Evolutionary conservation across 202 grass and related monocot species (phyloP).

Genomic region (Alloteropsis angusta): DNA sequence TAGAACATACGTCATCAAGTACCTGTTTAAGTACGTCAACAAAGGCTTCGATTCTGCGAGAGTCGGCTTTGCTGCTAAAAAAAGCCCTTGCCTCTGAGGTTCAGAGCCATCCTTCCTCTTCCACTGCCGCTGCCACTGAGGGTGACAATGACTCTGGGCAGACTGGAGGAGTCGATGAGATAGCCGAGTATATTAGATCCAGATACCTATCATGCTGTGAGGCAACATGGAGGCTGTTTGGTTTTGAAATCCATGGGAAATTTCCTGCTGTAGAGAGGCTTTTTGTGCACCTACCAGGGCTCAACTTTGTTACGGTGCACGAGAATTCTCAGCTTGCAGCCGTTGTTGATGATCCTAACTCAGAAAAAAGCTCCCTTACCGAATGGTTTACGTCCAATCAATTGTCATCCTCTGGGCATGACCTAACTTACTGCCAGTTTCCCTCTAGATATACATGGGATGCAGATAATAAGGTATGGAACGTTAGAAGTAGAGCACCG

Average conservation of each 20-base stretch:
- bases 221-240: neutral
- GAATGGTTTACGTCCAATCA: too few species aligned
- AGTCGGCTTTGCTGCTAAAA: too few species aligned
- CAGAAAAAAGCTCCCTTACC: too few species aligned
- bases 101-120: too few species aligned
- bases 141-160: neutral
- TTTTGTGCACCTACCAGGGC: neutral
- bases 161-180: neutral
- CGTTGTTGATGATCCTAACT: neutral
- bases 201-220: neutral
- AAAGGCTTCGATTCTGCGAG: too few species aligned
- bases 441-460: neutral
- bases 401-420: neutral
- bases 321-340: neutral
- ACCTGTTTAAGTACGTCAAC: too few species aligned
- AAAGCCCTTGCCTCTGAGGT: too few species aligned
- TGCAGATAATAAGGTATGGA: neutral
- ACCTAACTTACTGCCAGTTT: neutral
- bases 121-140: too few species aligned
- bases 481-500: accelerated
- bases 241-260: neutral
- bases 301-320: neutral
- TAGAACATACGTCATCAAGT: too few species aligned
- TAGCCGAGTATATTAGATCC: neutral
- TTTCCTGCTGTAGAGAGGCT: neutral